These are phyloP conservation scores for Hericium alpestre DNA, from an alignment of 768 basidiomycete genomes.

Conservation along the genomic window DNA sequence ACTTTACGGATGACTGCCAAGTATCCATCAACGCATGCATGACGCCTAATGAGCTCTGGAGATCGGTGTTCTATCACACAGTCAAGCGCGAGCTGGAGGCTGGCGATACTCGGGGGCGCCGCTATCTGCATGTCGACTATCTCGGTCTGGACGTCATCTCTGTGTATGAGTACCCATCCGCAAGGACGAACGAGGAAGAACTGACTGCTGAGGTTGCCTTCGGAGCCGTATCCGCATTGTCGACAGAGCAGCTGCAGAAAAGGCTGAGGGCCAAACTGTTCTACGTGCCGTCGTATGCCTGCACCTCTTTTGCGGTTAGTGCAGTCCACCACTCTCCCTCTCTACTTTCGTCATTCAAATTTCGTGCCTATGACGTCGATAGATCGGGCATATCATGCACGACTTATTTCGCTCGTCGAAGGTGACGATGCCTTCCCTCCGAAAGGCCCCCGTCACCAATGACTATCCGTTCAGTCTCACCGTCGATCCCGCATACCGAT, in stretches of 20 bases:
- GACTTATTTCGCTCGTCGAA: neutral
- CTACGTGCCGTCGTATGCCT: slow-evolving; percentile 3
- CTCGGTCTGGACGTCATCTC: slow-evolving; percentile 1
- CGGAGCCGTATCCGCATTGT: neutral
- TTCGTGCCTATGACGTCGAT: neutral
- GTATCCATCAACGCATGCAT: too few relatives aligned
- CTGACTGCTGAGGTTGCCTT: neutral
- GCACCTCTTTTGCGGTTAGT: slow-evolving; percentile 6
- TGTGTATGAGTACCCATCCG: slow-evolving; percentile 1
- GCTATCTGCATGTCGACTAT: slow-evolving; percentile 1
- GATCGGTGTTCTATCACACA: neutral
- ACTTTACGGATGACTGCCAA: too few relatives aligned
- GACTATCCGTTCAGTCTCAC: neutral
- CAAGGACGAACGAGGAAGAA: neutral
- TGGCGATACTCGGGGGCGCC: neutral
- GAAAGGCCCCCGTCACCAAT: neutral
- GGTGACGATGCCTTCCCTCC: neutral
- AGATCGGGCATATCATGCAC: slow-evolving; percentile 5
- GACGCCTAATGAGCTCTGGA: neutral
- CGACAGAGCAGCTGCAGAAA: neutral
- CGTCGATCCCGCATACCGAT: neutral
- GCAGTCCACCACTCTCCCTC: too few relatives aligned
- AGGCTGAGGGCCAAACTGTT: neutral
- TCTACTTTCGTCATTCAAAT: neutral
- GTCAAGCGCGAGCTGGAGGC: slow-evolving; percentile 3